These are phyloP conservation scores for Petrea volubilis DNA, from an alignment of 257 asterid genomes.

Conservation along the genomic window DNA sequence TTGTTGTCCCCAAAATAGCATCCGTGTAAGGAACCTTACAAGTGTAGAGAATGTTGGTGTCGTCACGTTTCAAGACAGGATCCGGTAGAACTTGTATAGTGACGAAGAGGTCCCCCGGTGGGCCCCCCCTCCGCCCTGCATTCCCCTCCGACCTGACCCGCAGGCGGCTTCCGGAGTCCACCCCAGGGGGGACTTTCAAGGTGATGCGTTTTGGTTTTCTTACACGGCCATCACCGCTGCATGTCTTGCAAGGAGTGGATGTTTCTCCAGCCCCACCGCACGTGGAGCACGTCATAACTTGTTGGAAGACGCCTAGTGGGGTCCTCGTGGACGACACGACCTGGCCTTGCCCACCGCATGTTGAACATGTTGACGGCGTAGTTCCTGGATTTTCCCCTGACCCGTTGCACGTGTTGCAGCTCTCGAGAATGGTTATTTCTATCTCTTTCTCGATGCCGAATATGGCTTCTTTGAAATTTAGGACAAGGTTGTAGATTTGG, in stretches of 20 bases:
- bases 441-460: conserved; percentile 95
- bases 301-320: conserved; percentile 97
- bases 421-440: conserved; percentile 82
- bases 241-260: conserved; percentile 82
- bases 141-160: conserved; percentile 93
- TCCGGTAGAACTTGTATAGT: conserved; percentile 74
- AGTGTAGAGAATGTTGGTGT: conserved; percentile 78
- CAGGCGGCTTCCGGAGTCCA: conserved; percentile 83
- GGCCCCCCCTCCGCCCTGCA: conserved; percentile 90
- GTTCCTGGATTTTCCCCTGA: conserved; percentile 96
- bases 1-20: conserved; percentile 82
- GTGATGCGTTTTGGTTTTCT: conserved; percentile 88
- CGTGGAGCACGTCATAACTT: conserved; percentile 82
- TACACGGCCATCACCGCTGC: conserved; percentile 79
- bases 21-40: conserved; percentile 86
- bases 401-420: conserved; percentile 87
- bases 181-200: conserved; percentile 94
- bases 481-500: conserved; percentile 66
- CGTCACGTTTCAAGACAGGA: conserved; percentile 78
- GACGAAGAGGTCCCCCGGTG: conserved; percentile 91
- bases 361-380: conserved; percentile 59
- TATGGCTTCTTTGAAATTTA: conserved; percentile 89
- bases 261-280: conserved; percentile 86
- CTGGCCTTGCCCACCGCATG: conserved; percentile 97
- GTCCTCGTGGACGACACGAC: conserved; percentile 85